Base-by-base conservation (phyloP, 257 asterid species). In the Plantago major region DNA sequence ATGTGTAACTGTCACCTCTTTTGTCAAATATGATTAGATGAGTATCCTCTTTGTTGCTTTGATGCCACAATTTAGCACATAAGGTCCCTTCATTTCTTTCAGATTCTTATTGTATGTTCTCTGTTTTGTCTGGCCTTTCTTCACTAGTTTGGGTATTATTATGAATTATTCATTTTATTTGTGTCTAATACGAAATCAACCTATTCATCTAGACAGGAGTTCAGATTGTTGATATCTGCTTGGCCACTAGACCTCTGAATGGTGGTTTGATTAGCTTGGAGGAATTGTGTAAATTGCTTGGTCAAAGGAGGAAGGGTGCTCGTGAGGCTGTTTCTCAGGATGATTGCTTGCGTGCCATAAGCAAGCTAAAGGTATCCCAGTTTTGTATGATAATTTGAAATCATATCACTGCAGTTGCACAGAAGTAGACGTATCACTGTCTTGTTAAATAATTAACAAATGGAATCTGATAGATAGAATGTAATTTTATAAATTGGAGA, bases 331-430 rank as follows among this genome's bases (percentile, higher is more conserved):
- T 93, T 40, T 83, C 97, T 60, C 97, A 87, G 76, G 97, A 93
- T 82, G 99, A 93, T 61, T 93, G 97, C 71, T 76, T 93, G 73
- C 97, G 99, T 67, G 99, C 99, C 48, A 89, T 93, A 37, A 87
- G 99, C 76, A 93, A 93, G 77, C 87, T 93, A 65, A 93, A 93
- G 97, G 99, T 89, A 82, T 37, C 53, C 14, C 37, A 40, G 10
- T 71, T 55, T 54, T 13, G 40, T 3, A 33, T 33, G 3, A 33
- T 33, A 4, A 33, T 33, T 5, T 33, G 40, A 2, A 33, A 33
- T 37, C 57, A 30, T 28, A 19, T 52, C 55, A 68, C 22, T 52
- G 17, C 1, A 42, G 13, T 37, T 69, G 10, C 10, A 9, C n/a
- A 19, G 12, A 22, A 11, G 4, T 26, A 12, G 58, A 53, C 18